Conservation (phyloP, 441 rosid species). For the Gossypium lobatum region DNA sequence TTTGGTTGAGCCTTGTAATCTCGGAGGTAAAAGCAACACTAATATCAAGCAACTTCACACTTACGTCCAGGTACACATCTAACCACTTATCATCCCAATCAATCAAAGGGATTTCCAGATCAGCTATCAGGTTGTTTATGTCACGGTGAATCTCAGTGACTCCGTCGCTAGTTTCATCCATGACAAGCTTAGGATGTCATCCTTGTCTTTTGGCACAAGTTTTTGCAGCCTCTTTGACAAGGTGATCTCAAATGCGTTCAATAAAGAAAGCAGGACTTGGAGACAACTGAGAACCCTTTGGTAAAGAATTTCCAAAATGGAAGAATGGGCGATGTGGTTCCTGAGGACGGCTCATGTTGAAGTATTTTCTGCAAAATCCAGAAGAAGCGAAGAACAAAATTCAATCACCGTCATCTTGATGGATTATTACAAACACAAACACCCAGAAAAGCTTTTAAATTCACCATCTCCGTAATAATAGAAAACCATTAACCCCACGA, state of each 20-base stretch:
- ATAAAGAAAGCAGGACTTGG: constrained; percentile 45
- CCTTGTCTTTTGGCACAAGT: constrained; percentile 54
- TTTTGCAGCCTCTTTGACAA: constrained; percentile 53
- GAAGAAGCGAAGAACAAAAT: neutral
- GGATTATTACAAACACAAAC: neutral
- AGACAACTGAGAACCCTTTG: constrained; percentile 59
- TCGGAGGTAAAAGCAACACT: constrained; percentile 73
- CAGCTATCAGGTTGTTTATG: constrained; percentile 60
- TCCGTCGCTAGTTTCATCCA: constrained; percentile 84
- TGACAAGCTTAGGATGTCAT: constrained; percentile 53
- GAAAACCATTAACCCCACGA: neutral
- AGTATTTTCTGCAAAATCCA: constrained; percentile 31
- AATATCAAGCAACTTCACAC: constrained; percentile 81
- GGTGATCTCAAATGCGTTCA: constrained; percentile 57
- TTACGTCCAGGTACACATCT: constrained; percentile 78
- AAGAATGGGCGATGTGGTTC: constrained; percentile 70
- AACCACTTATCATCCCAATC: constrained; percentile 96
- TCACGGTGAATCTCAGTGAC: constrained; percentile 55
- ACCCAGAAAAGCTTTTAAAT: neutral
- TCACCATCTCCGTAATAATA: neutral
- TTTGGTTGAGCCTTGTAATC: constrained; percentile 71
- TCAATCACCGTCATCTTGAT: neutral
- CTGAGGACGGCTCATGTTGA: constrained; percentile 69
- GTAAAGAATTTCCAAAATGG: constrained; percentile 77
- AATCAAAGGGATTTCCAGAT: constrained; percentile 68